Conservation (phyloP, 2,329 filamentous ascomycete genomes). For the Trichoderma atroviride region DNA sequence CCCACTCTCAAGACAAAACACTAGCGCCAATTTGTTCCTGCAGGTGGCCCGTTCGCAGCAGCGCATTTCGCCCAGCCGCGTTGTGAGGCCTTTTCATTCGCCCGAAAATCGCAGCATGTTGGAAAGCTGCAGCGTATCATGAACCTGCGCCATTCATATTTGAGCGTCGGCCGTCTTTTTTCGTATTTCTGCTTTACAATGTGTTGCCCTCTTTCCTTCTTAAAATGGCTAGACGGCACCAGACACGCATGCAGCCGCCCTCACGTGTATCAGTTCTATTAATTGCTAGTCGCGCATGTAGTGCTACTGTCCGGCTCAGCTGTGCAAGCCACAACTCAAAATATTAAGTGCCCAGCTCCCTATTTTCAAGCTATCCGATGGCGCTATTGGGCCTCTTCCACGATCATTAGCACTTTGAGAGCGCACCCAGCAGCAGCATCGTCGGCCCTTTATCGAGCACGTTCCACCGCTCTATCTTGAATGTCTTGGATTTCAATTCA, state of each 20-base stretch:
- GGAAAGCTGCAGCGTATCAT: background rate
- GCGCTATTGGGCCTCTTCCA: background rate
- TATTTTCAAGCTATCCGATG: background rate
- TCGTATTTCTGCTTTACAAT: background rate
- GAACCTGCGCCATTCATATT: background rate
- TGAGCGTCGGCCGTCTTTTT: background rate
- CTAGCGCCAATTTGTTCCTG: conserved; percentile 28
- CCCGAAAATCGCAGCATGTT: background rate
- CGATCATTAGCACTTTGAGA: background rate
- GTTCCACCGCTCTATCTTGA: background rate
- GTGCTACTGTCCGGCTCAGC: background rate
- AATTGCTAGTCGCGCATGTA: background rate
- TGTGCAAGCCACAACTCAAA: conserved; percentile 1
- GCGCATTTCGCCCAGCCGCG: conserved; percentile 8
- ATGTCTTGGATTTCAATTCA: background rate
- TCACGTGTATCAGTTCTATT: background rate
- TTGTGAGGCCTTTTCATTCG: conserved; percentile 16
- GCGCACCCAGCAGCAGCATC: background rate
- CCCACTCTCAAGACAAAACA: conserved; percentile 20
- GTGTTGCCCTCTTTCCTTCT: background rate
- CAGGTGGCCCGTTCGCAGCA: conserved; percentile 18
- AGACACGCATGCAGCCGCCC: background rate
- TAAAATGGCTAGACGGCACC: background rate
- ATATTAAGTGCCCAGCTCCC: background rate
- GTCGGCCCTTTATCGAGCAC: background rate